Evolutionary conservation across 2,329 filamentous ascomycete species (phyloP), one percentile per base, ranked within the genome.

Genomic region (Penicillium psychrosexuale): DNA sequence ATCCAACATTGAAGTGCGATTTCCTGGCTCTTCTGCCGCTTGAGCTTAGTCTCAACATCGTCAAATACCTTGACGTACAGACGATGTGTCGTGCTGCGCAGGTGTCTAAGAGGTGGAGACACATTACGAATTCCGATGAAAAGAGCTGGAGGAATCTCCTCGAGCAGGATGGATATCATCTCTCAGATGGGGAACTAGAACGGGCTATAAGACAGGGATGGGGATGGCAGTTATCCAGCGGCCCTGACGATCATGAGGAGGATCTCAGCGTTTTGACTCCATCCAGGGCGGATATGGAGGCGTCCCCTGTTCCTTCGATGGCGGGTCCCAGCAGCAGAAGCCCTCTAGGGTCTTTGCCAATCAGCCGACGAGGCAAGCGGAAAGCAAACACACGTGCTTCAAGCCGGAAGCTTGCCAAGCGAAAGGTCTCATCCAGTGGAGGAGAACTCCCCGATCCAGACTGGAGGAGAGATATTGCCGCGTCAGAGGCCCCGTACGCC

Each of bases 81-180:
- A 94, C 93, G 64, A 85, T 97, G 66, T 97, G 92, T 71, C 88
- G 86, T 58, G 91, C 92, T 11, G 90, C 94, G 1, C 92, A 94
- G 66, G 94, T 97, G 5, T 97, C 93, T 0, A 97, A 90, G 72
- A 88, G 89, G 68, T 99, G 94, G 94, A 86, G 94, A 40, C 86
- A 88, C 60, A 86, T 96, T 37, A 86, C 96, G 49, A 93, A 97
- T 67, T 88, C 89, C 8, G 93, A 97, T 68, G 94, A 99, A 75
- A 92, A 88, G 45, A 91, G 92, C 13, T 99, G 94, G 94, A 97
- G 95, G 74, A 89, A 92, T 60, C 79, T 97, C 1, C 86, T 99
- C 39, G 91, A 96, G 58, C 81, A 80, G 1, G 91, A 97, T 69
- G 91, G 91, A 0, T 97, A 90, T 71, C 78, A 78, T 28, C 78